Conservation (phyloP, 306 rosid species). For the Quercus berberidifolia region DNA sequence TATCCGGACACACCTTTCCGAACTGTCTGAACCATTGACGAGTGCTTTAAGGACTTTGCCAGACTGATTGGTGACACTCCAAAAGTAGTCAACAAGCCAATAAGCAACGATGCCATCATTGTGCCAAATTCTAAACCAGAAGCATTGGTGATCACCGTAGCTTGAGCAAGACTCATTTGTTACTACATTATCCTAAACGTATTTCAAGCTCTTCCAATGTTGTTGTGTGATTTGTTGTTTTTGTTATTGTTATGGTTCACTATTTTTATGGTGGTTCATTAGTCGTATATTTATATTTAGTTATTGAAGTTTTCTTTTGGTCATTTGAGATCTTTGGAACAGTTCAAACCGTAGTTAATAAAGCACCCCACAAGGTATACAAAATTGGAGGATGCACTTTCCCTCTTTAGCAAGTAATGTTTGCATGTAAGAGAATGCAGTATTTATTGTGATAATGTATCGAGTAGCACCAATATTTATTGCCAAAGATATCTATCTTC, state of each 20-base stretch:
- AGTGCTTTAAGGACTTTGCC: background rate
- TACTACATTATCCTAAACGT: too few species aligned
- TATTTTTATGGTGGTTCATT: too few species aligned
- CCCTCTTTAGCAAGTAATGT: too few species aligned
- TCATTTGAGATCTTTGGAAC: background rate
- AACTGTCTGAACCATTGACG: background rate
- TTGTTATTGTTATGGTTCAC: too few species aligned
- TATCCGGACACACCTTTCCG: background rate
- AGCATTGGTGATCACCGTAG: background rate
- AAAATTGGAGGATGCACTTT: background rate
- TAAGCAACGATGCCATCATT: background rate
- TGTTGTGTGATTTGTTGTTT: too few species aligned
- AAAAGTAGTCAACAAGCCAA: background rate
- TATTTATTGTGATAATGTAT: too few species aligned
- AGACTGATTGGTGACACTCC: background rate
- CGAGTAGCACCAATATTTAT: too few species aligned
- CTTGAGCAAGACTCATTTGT: background rate
- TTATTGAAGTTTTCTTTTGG: background rate
- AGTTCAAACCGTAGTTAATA: background rate
- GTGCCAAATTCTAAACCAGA: constrained; percentile 1
- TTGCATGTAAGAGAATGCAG: too few species aligned
- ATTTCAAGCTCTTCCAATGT: too few species aligned
- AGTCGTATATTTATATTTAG: background rate
- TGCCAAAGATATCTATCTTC: background rate
- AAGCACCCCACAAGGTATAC: background rate